These are phyloP conservation scores for Antrodiella citrinella DNA, from an alignment of 768 basidiomycete genomes.

Conservation along the genomic window DNA sequence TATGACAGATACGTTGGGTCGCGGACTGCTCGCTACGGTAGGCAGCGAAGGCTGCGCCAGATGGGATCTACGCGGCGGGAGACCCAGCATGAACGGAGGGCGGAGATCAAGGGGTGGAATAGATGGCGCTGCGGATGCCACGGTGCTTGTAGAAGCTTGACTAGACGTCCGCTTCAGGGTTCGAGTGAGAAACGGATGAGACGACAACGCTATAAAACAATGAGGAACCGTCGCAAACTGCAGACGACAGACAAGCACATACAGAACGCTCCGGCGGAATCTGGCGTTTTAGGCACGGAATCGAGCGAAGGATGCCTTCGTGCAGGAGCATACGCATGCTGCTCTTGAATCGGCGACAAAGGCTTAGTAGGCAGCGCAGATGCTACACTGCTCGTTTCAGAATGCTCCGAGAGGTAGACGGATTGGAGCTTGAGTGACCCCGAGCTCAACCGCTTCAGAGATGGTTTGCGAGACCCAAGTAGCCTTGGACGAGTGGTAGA, in stretches of 20 bases:
- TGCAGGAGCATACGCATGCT: not conserved
- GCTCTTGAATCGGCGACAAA: not conserved
- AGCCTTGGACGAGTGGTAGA: not conserved
- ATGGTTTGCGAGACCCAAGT: not conserved
- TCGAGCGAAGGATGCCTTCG: not conserved
- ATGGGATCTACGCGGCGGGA: slow-evolving; percentile 17
- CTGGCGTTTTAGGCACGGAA: slow-evolving; percentile 2
- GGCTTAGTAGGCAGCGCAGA: not conserved
- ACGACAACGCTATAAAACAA: not conserved
- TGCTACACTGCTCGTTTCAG: not conserved
- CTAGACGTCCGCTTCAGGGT: slow-evolving; percentile 60
- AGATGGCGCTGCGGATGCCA: slow-evolving; percentile 32
- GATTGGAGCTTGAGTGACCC: slow-evolving; percentile 1
- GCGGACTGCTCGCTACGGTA: slow-evolving; percentile 15
- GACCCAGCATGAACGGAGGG: slow-evolving; percentile 34
- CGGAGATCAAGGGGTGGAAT: slow-evolving; percentile 55
- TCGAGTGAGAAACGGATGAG: slow-evolving; percentile 42
- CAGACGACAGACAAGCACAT: not conserved
- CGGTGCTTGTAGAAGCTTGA: slow-evolving; percentile 51
- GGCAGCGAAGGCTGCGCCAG: slow-evolving; percentile 15
- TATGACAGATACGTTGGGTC: slow-evolving; percentile 22
- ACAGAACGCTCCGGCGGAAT: not conserved
- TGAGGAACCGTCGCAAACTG: not conserved
- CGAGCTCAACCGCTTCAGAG: not conserved
- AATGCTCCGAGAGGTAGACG: not conserved